Conservation (phyloP, 208 protist species). For the Trypanosoma scelopori region DNA sequence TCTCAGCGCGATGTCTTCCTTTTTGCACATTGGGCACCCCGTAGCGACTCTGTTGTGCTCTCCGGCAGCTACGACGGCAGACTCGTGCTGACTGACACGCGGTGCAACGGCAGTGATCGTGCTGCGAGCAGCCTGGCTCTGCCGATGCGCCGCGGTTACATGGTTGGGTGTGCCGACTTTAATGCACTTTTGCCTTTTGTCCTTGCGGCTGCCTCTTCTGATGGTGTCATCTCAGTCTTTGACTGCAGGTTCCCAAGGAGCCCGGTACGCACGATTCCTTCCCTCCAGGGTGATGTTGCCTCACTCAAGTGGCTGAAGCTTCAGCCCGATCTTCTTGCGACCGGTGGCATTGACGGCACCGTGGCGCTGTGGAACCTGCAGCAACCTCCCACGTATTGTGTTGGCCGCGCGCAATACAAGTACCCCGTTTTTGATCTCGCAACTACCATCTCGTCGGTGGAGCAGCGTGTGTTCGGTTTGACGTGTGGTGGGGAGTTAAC, state of each 20-base stretch:
- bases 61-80: constrained; percentile 67
- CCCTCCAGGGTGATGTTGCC: constrained; percentile 72
- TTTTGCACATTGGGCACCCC: constrained; percentile 74
- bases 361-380: constrained; percentile 83
- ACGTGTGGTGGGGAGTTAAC: constrained; percentile 62
- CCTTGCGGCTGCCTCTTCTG: constrained; percentile 53
- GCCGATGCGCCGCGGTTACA: constrained; percentile 36
- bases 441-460: constrained; percentile 55
- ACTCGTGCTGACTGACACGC: constrained; percentile 66
- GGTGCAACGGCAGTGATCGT: constrained; percentile 7
- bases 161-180: constrained; percentile 51
- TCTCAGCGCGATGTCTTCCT: constrained; percentile 30
- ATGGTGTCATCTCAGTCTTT: constrained; percentile 75
- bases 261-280: constrained; percentile 58
- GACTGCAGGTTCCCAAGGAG: constrained; percentile 60
- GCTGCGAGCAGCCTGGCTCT: constrained; percentile 30
- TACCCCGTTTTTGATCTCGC: constrained; percentile 50
- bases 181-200: constrained; percentile 67
- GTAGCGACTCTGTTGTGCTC: constrained; percentile 59
- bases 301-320: constrained; percentile 65
- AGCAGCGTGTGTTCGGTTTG: constrained; percentile 73
- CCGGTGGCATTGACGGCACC: constrained; percentile 75
- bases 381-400: constrained; percentile 70
- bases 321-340: constrained; percentile 71
- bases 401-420: constrained; percentile 69